Base-by-base conservation (phyloP, 805 yeast species). In the Helenozyma baotianmanensis region DNA sequence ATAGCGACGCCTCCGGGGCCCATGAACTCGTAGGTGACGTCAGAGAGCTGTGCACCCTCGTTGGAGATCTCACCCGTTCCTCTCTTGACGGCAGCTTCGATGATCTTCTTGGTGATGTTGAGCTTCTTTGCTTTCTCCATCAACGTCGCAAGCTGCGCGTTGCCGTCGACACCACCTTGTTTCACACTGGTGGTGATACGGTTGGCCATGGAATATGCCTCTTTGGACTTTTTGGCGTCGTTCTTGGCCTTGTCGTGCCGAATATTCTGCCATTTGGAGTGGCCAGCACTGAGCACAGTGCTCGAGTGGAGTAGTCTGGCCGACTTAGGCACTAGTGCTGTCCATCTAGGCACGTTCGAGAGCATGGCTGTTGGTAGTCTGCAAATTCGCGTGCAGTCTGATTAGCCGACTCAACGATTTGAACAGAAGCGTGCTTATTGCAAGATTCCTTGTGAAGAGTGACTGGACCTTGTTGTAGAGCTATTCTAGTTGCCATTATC, bases 241-340 rank as follows among this genome's bases (percentile, higher is more conserved):
- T 88, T 87, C 42, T 86, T 85, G 35, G 95, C 95, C 60, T 90
- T 90, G 54, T 84, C 92, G 54, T 88, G 97, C 53, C 88, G 83
- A 47, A 92, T 90, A 29, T 84, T 86, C 26, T 94, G 85, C 98
- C 98, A 90, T 59, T 89, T 90, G 23, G 86, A 82, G 58, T 90
- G 98, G 1, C 98, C 98, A 0, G 87, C 78, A n/a, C 40, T 36
- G 1, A 43, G 25, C 1, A 32, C 3, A 23, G 48, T 12, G 14
- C 43, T 32, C 17, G 45, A 30, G 38, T 47, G 53, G 26, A 58
- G 33, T 10, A 25, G 15, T 14, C 42, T 13, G 19, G 19, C 19
- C 5, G 19, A 17, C 8, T n/a, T n/a, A n/a, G n/a, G n/a, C n/a
- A n/a, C n/a, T n/a, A n/a, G n/a, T n/a, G n/a, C n/a, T n/a, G n/a